Conservation (phyloP, 805 yeast genomes). For the Yarrowia divulgata region DNA sequence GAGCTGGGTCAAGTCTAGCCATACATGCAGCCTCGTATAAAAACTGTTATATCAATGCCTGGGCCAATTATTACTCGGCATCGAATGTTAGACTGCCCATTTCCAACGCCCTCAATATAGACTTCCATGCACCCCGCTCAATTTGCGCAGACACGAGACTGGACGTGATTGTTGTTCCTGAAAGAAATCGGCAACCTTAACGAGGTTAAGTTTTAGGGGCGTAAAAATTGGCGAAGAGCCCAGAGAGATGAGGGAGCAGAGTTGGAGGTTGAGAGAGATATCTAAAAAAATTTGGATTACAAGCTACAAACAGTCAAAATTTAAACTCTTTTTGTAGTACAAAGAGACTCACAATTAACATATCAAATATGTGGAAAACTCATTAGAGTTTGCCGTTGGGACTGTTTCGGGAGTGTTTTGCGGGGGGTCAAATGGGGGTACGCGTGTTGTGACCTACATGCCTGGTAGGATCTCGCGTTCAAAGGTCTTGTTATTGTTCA, state of each 20-base stretch:
- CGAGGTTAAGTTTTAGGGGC: not conserved
- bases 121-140: constrained; percentile 1
- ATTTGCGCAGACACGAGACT: constrained; percentile 20
- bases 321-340: too few species aligned
- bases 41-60: too few species aligned
- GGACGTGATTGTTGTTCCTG: constrained; percentile 19
- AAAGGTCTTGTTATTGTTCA: not conserved
- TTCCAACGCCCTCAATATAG: constrained; percentile 1
- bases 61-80: not conserved
- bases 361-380: too few species aligned
- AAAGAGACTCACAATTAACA: too few species aligned
- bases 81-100: not conserved
- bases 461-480: not conserved
- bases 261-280: too few species aligned
- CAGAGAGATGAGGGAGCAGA: not conserved
- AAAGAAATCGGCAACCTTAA: not conserved
- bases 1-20: not conserved
- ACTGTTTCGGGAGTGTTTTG: not conserved
- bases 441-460: not conserved
- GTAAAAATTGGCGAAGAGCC: not conserved
- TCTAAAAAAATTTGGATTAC: too few species aligned
- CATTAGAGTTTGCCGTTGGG: not conserved
- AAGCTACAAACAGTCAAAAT: too few species aligned
- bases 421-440: not conserved
- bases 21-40: not conserved